Conservation (phyloP, 73 alveolate genomes). For the Paramecium bursaria region DNA sequence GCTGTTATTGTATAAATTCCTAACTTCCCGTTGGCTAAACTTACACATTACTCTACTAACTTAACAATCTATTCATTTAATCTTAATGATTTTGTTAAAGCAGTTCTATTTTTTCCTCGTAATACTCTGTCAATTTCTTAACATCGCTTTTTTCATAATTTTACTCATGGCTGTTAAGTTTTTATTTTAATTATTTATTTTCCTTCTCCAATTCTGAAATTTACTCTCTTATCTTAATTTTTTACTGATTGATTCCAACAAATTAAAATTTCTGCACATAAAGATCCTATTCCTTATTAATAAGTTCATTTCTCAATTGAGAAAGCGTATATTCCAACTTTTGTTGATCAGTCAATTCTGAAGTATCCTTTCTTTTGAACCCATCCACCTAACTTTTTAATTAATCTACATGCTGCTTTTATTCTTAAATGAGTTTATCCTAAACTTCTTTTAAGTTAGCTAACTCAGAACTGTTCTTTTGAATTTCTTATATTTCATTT, state of each 20-base stretch:
- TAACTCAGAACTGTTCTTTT: constrained; percentile 1
- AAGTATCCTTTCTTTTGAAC: constrained; percentile 30
- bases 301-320: constrained; percentile 6
- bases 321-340: not conserved
- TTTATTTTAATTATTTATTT: not conserved
- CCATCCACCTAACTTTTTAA: not conserved
- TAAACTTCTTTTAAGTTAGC: not conserved
- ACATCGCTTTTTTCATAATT: not conserved
- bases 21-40: not conserved
- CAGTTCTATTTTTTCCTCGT: constrained; percentile 28
- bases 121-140: constrained; percentile 1
- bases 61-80: constrained; percentile 52
- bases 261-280: not conserved
- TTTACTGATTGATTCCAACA: constrained; percentile 34
- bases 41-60: constrained; percentile 6
- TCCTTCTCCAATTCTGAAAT: constrained; percentile 3
- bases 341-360: not conserved
- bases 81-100: constrained; percentile 34
- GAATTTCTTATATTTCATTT: not conserved
- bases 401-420: constrained; percentile 27
- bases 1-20: not conserved
- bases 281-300: constrained; percentile 8
- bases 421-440: constrained; percentile 11
- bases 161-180: not conserved
- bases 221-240: not conserved